phyloP scores from a whole-genome alignment of 441 rosid genomes.

The Euphorbia celastroides region DNA sequence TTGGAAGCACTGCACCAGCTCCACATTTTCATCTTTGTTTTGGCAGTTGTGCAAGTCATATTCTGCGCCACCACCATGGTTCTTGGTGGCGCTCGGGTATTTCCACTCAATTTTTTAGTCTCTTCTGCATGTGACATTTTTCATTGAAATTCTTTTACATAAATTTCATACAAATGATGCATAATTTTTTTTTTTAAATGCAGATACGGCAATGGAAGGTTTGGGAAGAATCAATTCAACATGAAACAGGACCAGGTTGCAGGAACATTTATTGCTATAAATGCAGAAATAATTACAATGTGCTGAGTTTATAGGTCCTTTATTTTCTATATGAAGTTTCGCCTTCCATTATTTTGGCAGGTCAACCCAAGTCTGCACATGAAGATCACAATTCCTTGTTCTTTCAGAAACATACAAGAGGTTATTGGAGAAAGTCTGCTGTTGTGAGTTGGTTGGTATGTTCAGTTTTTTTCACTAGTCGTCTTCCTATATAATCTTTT shows the following conservation, averaged over 20 bases:
- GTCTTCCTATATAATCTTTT: background rate
- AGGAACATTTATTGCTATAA: background rate
- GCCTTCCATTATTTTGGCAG: slow-evolving; percentile 18
- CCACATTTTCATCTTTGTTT: slow-evolving; percentile 79
- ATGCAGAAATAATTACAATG: background rate
- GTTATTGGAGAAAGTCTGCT: slow-evolving; percentile 58
- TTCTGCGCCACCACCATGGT: slow-evolving; percentile 75
- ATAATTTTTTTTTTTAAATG: background rate
- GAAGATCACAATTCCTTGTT: slow-evolving; percentile 23
- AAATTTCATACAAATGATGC: background rate
- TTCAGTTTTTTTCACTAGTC: slow-evolving; percentile 26
- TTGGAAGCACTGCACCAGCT: slow-evolving; percentile 81
- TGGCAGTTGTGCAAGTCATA: slow-evolving; percentile 75
- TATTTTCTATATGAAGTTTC: background rate
- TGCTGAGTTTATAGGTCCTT: background rate
- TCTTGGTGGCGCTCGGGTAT: slow-evolving; percentile 79
- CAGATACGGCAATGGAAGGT: slow-evolving; percentile 75
- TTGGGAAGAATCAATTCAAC: slow-evolving; percentile 47
- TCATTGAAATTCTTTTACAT: background rate
- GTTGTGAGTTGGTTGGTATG: slow-evolving; percentile 67
- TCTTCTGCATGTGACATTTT: background rate
- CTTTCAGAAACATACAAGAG: slow-evolving; percentile 38
- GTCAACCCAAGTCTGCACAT: slow-evolving; percentile 2
- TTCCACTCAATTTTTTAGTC: background rate
- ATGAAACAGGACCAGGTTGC: slow-evolving; percentile 25